A percentile compares a stretch with the other conserved stretches of the same genome.
Conservation (phyloP, 2,329 filamentous ascomycete species). For the Trichoderma endophyticum region DNA sequence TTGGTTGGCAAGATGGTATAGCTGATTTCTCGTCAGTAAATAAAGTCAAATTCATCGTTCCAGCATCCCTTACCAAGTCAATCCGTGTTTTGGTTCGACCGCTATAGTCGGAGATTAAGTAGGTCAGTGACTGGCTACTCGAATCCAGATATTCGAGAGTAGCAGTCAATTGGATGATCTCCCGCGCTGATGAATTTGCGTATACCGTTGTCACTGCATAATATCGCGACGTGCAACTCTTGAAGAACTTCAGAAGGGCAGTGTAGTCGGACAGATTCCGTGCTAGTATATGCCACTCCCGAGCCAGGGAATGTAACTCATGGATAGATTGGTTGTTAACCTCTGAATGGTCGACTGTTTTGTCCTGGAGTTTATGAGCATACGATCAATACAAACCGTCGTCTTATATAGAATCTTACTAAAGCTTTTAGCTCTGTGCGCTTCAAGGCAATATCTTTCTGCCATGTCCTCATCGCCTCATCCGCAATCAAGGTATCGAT, state of each 20-base stretch:
- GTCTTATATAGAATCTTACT: neutral
- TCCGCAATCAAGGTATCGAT: neutral
- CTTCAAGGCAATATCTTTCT: neutral
- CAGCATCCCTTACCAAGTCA: neutral
- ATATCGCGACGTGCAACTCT: neutral
- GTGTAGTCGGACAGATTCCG: neutral
- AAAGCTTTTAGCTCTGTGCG: neutral
- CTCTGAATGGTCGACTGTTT: neutral
- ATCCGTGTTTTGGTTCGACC: neutral
- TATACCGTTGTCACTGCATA: too few relatives aligned
- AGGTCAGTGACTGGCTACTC: neutral
- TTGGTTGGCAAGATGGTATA: neutral
- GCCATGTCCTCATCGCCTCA: neutral
- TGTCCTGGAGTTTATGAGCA: neutral
- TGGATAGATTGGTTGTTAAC: neutral
- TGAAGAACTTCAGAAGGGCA: neutral
- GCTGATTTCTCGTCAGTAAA: neutral
- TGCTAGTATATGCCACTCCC: neutral
- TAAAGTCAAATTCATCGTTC: accelerated
- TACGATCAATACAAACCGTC: accelerated
- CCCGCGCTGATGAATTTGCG: too few relatives aligned
- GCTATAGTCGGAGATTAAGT: neutral
- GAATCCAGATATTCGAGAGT: neutral
- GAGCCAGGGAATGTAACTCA: neutral
- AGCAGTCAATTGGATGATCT: neutral